A percentile compares a stretch with the other conserved stretches of the same genome.
These are phyloP conservation scores for Aspergillus udagawae DNA, from an alignment of 2,329 filamentous ascomycete species.

Conservation along the genomic window DNA sequence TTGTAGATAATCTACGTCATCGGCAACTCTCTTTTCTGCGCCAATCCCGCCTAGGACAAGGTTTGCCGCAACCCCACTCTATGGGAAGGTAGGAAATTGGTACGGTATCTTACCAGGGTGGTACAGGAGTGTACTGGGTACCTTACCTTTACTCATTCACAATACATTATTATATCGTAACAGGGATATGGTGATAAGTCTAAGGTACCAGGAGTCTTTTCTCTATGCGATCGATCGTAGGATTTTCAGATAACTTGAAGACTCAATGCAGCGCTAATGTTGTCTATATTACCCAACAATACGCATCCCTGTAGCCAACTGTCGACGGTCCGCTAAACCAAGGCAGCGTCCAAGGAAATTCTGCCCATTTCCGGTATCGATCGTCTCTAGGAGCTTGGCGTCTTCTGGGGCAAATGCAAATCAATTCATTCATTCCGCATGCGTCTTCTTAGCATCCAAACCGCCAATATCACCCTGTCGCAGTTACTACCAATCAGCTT, in stretches of 20 bases:
- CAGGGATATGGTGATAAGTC: too few species aligned
- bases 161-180: too few species aligned
- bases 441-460: background rate
- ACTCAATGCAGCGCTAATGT: background rate
- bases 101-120: too few species aligned
- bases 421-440: slow-evolving; percentile 1
- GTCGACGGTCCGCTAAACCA: background rate
- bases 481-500: background rate
- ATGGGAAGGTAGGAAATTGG: too few species aligned
- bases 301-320: background rate
- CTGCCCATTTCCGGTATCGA: background rate
- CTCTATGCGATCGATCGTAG: too few species aligned
- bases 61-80: background rate
- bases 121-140: too few species aligned
- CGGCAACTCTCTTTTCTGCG: background rate
- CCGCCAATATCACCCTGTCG: background rate
- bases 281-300: background rate
- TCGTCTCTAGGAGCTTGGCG: background rate
- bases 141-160: too few species aligned
- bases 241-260: too few species aligned
- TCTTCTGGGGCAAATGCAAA: background rate
- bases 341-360: background rate
- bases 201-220: background rate
- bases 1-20: background rate
- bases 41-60: background rate